Evolutionary conservation across 495 filamentous ascomycete genomes (phyloP), one percentile per base, ranked within the genome.

Genomic region (Aspergillus panamensis): DNA sequence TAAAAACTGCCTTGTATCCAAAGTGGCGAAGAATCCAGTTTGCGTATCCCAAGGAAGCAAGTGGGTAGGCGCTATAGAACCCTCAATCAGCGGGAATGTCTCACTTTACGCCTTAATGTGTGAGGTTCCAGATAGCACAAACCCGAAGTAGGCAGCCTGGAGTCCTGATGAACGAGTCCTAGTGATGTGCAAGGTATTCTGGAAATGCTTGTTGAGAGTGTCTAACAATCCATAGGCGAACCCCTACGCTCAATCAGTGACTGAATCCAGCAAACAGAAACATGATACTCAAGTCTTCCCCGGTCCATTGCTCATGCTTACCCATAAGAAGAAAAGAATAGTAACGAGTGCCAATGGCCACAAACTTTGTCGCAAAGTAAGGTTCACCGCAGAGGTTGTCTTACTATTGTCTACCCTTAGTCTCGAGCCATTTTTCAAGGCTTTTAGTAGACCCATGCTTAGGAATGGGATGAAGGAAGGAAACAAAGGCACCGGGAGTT

Each of bases 271-370:
- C 37, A 13, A 14, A 16, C 25, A 25, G 25, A 25, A 25, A 25
- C 5, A 25, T 25, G 25, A 25, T 25, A 25, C 25, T 19, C n/a
- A 20, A 20, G n/a, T 17, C n/a, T 45, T 7, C 9, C n/a, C 42
- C 20, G 42, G 7, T 20, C 17, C 10, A 45, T 21, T 17, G 17
- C 19, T 17, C 8, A 10, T 20, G 20, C 47, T 21, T 62, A 74
- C 73, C 88, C 86, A 90, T 48, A 90, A 73, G 69, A 92, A 89
- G 73, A 89, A 90, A n/a, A 90, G 74, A 53, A 85, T 79, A 20
- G 73, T 78, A 56, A 72, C 78, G 6, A 83, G 67, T 12, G 66
- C 60, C 47, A 82, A 69, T 10, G 79, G 78, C 62, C 76, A 69
- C 39, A 85, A 62, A 55, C 80, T 83, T 65, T 84, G 78, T 16